Base-by-base conservation (phyloP, 257 asterid genomes). In the Vinca minor region DNA sequence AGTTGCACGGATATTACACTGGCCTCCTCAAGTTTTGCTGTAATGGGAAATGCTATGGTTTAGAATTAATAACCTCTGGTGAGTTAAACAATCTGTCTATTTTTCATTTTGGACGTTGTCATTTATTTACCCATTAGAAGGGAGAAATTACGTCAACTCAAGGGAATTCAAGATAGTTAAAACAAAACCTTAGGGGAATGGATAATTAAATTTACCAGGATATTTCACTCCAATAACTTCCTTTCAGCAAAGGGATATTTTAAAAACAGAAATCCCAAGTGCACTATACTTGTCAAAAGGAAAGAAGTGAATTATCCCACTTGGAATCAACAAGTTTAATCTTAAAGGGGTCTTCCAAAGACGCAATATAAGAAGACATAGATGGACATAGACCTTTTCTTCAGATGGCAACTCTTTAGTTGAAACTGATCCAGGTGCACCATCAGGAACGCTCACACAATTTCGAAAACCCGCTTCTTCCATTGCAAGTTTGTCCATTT, bases 401-500 rank as follows among this genome's bases (percentile, higher is more conserved):
- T 73, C 71, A 20, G 86, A 62, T 45, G 96, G 96, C 79, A 92
- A 53, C 29, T 69, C 82, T 78, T 88, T 88, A 41, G 76, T 38
- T n/a, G 96, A 88, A 71, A 81, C 87, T 71, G 80, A 78, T 39
- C 95, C 67, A 68, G 98, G 98, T 25, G 98, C 96, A 54, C 98
- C 96, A 79, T 89, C 91, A 56, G 97, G 98, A 71, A 92, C 97
- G 53, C 98, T 92, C 70, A 87, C 98, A 65, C 96, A 92, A 56
- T 87, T 89, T 73, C 76, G 78, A 75, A 89, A 89, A 66, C 98
- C 98, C 64, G 97, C 96, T 75, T 92, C 98, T 84, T 89, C 98
- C 96, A 92, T 81, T 41, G 98, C 89, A 81, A 92, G 98, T 82
- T 92, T 92, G 79, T 92, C 96, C 83, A 92, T 89, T 82, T 92